These are phyloP conservation scores for Microstroma glucosiphilum DNA, from an alignment of 1,284 basidiomycete genomes.

Conservation along the genomic window DNA sequence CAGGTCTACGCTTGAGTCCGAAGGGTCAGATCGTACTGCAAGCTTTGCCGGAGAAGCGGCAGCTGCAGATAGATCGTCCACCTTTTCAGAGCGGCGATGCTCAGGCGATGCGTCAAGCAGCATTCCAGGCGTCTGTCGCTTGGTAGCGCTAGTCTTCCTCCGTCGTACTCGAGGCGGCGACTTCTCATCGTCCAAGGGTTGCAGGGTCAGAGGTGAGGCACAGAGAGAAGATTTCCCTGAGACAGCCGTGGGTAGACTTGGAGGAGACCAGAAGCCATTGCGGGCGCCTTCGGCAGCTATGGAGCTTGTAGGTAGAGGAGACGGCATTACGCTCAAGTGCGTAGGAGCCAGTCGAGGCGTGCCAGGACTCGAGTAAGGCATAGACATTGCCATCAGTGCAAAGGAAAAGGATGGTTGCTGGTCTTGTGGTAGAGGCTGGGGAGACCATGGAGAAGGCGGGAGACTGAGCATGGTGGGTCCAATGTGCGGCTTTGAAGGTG, in stretches of 20 bases:
- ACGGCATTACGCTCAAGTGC: conserved; percentile 30
- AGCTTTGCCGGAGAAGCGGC: conserved; percentile 10
- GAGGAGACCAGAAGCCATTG: too few species aligned
- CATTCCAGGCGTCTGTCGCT: too few species aligned
- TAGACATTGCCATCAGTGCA: conserved; percentile 20
- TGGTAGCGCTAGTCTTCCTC: too few species aligned
- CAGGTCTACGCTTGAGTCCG: background rate
- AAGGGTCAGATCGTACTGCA: conserved; percentile 10
- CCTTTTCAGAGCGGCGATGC: background rate
- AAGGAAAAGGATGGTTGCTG: conserved; percentile 10
- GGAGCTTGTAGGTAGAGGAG: conserved; percentile 22
- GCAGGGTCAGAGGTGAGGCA: too few species aligned
- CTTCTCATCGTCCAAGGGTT: too few species aligned
- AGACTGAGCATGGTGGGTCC: conserved; percentile 32
- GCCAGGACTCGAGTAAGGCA: conserved; percentile 25
- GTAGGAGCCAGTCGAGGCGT: conserved; percentile 34
- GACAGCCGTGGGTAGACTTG: too few species aligned
- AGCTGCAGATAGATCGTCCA: too few species aligned
- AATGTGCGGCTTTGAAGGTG: conserved; percentile 27
- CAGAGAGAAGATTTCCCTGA: too few species aligned
- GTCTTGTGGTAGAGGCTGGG: conserved; percentile 19
- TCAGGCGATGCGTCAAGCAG: background rate
- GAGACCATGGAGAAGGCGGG: conserved; percentile 41
- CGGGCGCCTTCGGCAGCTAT: too few species aligned
- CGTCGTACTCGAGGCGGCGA: too few species aligned